Evolutionary conservation across 805 yeast genomes (phyloP).

Genomic region (Ogataea paraovalis): DNA sequence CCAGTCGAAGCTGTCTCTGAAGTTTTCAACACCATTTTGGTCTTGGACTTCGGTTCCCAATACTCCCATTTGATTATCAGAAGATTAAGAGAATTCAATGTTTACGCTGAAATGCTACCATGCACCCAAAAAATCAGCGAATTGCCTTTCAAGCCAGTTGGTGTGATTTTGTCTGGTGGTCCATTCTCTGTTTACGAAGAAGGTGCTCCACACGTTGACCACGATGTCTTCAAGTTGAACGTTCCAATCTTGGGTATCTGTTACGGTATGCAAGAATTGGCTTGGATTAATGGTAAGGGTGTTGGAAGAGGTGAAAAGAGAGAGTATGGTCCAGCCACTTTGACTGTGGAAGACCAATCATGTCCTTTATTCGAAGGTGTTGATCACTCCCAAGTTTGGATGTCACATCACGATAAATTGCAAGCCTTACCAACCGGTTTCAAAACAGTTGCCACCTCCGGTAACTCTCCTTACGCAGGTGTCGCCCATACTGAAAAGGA

Average conservation of each 20-base stretch:
- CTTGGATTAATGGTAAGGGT: constrained; percentile 93
- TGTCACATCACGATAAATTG: constrained; percentile 98
- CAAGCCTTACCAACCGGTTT: constrained; percentile 85
- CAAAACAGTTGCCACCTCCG: constrained; percentile 84
- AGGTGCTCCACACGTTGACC: constrained; percentile 97
- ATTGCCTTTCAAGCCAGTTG: constrained; percentile 91
- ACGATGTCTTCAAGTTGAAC: constrained; percentile 79
- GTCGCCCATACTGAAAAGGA: constrained; percentile 68
- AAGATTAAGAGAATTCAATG: constrained; percentile 95
- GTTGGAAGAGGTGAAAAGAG: constrained; percentile 96
- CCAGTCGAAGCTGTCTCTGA: constrained; percentile 61
- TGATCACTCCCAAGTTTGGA: constrained; percentile 96
- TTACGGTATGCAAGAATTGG: constrained; percentile 98
- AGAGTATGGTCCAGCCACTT: constrained; percentile 95
- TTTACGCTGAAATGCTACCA: constrained; percentile 98
- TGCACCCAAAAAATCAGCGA: constrained; percentile 97
- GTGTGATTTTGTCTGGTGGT: constrained; percentile 93
- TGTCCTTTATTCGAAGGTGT: constrained; percentile 82
- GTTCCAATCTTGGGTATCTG: constrained; percentile 98
- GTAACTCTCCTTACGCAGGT: constrained; percentile 94
- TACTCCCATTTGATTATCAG: constrained; percentile 95
- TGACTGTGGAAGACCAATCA: constrained; percentile 69
- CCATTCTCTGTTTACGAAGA: constrained; percentile 96
- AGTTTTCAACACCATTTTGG: constrained; percentile 94
- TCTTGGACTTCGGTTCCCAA: constrained; percentile 97